Evolutionary conservation across 768 basidiomycete genomes (phyloP).

Genomic region (Psilocybe azurescens): DNA sequence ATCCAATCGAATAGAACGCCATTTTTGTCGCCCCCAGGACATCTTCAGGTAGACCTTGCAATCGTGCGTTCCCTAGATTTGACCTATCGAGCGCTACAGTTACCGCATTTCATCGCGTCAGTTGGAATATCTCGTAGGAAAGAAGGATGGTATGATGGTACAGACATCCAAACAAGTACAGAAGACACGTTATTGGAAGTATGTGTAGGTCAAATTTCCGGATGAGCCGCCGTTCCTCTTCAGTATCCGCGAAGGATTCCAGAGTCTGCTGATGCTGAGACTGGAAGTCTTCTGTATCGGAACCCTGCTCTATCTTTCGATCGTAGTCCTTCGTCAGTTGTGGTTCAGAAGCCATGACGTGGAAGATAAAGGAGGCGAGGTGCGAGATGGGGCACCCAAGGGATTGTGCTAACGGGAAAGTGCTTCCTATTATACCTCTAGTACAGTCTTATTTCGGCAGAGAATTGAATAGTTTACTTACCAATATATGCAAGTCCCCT

Average conservation of each 20-base stretch:
- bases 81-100: conserved; percentile 69
- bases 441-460: conserved; percentile 10
- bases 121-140: neutral
- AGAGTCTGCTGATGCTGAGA: neutral
- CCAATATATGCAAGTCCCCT: conserved; percentile 14
- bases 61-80: conserved; percentile 79
- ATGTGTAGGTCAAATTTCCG: conserved; percentile 72
- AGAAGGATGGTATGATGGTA: conserved; percentile 15
- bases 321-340: conserved; percentile 25
- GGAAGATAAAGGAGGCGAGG: neutral
- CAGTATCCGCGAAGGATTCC: conserved; percentile 22
- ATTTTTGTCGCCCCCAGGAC: conserved; percentile 70
- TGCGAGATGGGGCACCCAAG: neutral
- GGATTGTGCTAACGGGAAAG: neutral
- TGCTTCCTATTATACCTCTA: neutral
- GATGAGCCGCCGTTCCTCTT: conserved; percentile 58
- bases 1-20: conserved; percentile 80
- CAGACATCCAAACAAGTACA: conserved; percentile 81
- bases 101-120: neutral
- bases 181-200: conserved; percentile 71
- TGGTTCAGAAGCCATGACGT: conserved; percentile 20
- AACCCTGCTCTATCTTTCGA: conserved; percentile 36
- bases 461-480: conserved; percentile 11
- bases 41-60: conserved; percentile 73
- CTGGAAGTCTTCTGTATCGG: conserved; percentile 11